Conservation (phyloP, 2,329 filamentous ascomycete species). For the Fonsecaea pedrosoi region DNA sequence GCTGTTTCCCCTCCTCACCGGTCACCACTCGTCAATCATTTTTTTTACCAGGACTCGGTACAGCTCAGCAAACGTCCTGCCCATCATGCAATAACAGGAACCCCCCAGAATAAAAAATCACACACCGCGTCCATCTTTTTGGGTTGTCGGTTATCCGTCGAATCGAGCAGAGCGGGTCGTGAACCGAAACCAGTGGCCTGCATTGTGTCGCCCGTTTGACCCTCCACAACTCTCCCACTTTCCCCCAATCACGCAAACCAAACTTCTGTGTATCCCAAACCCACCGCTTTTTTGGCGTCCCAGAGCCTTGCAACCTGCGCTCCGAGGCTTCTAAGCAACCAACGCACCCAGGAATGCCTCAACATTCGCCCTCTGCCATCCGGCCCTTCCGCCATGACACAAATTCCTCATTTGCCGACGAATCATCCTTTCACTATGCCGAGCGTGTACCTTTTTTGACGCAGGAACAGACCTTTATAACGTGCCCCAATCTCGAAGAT, state of each 20-base stretch:
- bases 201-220: background rate
- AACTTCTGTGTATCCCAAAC: slow-evolving; percentile 1
- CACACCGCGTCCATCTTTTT: background rate
- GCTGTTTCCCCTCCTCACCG: background rate
- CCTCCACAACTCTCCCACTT: background rate
- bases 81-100: slow-evolving; percentile 12
- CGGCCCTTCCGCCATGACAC: slow-evolving; percentile 27
- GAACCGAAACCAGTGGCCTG: background rate
- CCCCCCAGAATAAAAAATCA: background rate
- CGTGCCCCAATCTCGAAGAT: slow-evolving; percentile 29
- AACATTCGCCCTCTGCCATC: slow-evolving; percentile 19
- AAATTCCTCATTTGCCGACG: slow-evolving; percentile 4
- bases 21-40: background rate
- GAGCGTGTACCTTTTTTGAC: slow-evolving; percentile 35
- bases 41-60: background rate
- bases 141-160: slow-evolving; percentile 13
- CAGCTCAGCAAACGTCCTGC: slow-evolving; percentile 14
- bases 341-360: slow-evolving; percentile 25
- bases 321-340: slow-evolving; percentile 12
- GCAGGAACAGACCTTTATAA: slow-evolving; percentile 30
- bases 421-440: slow-evolving; percentile 19
- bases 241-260: background rate
- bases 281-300: slow-evolving; percentile 3
- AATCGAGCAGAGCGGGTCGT: slow-evolving; percentile 11
- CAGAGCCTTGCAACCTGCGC: slow-evolving; percentile 9